Conservation (phyloP, 306 rosid species). For the Glycine latifolia region DNA sequence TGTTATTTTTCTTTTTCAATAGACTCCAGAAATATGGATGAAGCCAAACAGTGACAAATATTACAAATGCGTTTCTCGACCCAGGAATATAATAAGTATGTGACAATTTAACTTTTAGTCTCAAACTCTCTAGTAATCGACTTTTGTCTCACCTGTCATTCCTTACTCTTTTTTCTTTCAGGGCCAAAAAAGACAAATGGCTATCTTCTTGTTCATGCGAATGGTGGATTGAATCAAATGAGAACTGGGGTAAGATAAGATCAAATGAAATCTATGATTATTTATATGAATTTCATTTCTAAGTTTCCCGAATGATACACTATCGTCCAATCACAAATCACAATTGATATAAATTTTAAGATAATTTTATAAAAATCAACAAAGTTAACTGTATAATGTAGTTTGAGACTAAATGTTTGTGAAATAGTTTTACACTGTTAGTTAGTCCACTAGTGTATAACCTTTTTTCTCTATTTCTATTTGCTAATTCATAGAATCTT, state of each 20-base stretch:
- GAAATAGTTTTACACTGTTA: too few species aligned
- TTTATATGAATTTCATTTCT: background rate
- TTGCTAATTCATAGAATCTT: constrained; percentile 48
- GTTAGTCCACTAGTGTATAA: too few species aligned
- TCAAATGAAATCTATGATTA: background rate
- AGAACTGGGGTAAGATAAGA: constrained; percentile 90
- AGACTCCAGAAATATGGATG: constrained; percentile 94
- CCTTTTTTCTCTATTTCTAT: background rate
- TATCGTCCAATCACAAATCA: too few species aligned
- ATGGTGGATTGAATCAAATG: constrained; percentile 99
- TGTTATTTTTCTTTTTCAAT: constrained; percentile 17
- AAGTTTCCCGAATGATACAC: too few species aligned
- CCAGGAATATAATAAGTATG: constrained; percentile 72
- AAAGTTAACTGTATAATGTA: too few species aligned
- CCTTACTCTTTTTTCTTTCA: constrained; percentile 37
- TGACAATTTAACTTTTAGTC: background rate
- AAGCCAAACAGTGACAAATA: constrained; percentile 76
- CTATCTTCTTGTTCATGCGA: constrained; percentile 91
- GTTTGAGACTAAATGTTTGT: too few species aligned
- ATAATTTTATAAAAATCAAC: too few species aligned
- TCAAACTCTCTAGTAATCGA: background rate
- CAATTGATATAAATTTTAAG: too few species aligned
- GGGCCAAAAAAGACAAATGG: constrained; percentile 77
- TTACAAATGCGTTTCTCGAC: constrained; percentile 69
- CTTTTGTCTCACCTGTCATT: constrained; percentile 19